phyloP scores from a whole-genome alignment of 2,329 filamentous ascomycete species.

The Coniosporium tulheliwenetii region DNA sequence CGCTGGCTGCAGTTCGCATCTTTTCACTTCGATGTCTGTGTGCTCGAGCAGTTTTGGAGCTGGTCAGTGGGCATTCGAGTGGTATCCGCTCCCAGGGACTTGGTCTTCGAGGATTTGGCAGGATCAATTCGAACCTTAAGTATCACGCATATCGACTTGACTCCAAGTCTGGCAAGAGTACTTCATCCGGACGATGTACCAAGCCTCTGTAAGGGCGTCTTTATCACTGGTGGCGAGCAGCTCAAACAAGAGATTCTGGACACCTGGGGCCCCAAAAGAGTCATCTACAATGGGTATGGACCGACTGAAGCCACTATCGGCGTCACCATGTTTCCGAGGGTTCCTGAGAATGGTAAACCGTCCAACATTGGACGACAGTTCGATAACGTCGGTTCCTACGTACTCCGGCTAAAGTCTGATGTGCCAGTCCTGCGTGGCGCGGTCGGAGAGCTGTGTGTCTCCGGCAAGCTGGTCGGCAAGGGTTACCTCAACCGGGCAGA shows the following conservation, averaged over 20 bases:
- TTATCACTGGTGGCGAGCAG: constrained; percentile 84
- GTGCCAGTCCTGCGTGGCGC: constrained; percentile 60
- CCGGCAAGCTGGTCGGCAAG: constrained; percentile 72
- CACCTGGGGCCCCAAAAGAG: constrained; percentile 61
- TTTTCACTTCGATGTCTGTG: constrained; percentile 87
- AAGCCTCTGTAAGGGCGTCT: constrained; percentile 64
- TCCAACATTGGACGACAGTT: constrained; percentile 83
- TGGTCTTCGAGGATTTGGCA: constrained; percentile 72
- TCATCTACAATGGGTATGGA: constrained; percentile 83
- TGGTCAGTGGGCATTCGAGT: constrained; percentile 84
- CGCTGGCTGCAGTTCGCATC: constrained; percentile 88
- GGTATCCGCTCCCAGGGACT: constrained; percentile 64
- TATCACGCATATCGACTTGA: constrained; percentile 86
- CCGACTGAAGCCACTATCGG: constrained; percentile 90
- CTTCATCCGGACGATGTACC: constrained; percentile 69
- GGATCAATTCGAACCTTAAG: constrained; percentile 52
- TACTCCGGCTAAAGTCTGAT: constrained; percentile 55
- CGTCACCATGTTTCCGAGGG: constrained; percentile 75
- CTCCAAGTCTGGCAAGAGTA: constrained; percentile 69
- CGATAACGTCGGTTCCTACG: constrained; percentile 71
- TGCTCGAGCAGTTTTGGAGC: constrained; percentile 89
- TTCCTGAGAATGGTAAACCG: constrained; percentile 61
- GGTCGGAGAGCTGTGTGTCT: constrained; percentile 78
- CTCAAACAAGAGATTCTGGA: constrained; percentile 82
- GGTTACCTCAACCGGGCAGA: constrained; percentile 72